These are phyloP conservation scores for Hysterium pulicare DNA, from an alignment of 2,329 filamentous ascomycete genomes.

Conservation along the genomic window DNA sequence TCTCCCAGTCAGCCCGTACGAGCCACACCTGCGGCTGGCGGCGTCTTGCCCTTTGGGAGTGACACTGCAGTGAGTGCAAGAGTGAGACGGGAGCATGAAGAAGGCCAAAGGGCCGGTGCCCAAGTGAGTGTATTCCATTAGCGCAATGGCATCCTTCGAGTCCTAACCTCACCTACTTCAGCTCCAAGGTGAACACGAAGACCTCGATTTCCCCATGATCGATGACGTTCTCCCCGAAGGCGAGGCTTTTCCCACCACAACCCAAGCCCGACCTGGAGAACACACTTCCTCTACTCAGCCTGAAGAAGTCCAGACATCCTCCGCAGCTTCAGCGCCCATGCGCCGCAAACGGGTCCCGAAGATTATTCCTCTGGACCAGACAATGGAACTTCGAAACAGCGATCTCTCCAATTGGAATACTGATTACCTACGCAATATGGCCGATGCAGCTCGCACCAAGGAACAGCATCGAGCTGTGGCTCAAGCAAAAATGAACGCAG, in stretches of 20 bases:
- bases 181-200: slow-evolving; percentile 22
- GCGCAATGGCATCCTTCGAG: background rate
- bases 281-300: slow-evolving; percentile 8
- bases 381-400: slow-evolving; percentile 53
- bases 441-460: slow-evolving; percentile 44
- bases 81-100: slow-evolving; percentile 44
- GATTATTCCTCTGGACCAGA: slow-evolving; percentile 46
- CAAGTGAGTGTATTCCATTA: slow-evolving; percentile 33
- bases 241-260: slow-evolving; percentile 21
- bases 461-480: slow-evolving; percentile 37
- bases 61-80: slow-evolving; percentile 37
- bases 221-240: slow-evolving; percentile 33
- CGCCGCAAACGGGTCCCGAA: slow-evolving; percentile 39
- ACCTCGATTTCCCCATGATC: slow-evolving; percentile 30
- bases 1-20: slow-evolving; percentile 8
- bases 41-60: slow-evolving; percentile 15
- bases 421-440: slow-evolving; percentile 62
- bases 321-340: slow-evolving; percentile 40
- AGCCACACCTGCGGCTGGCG: slow-evolving; percentile 13
- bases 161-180: slow-evolving; percentile 10
- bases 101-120: slow-evolving; percentile 29
- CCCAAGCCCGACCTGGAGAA: slow-evolving; percentile 9
- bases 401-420: slow-evolving; percentile 57
- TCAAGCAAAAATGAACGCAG: slow-evolving; percentile 61
- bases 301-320: slow-evolving; percentile 33